Evolutionary conservation across 2,329 filamentous ascomycete genomes (phyloP), one percentile per base, ranked within the genome.

Genomic region (Cercospora citrullina): DNA sequence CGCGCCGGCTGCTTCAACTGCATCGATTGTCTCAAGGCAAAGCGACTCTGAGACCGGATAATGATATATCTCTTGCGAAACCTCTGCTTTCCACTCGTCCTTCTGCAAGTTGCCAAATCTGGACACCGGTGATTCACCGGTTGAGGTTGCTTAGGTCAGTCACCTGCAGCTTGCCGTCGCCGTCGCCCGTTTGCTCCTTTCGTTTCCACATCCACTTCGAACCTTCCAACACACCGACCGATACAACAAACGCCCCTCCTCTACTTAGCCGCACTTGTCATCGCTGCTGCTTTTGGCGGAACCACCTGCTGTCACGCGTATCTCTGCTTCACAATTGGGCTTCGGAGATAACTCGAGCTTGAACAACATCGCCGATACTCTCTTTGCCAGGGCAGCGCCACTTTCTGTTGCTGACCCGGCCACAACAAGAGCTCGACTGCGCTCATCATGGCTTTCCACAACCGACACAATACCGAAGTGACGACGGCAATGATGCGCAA

Each of bases 401-500:
- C 45, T 7, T 0, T 23, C 45, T 23, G 45, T 6, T n/a, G 18
- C 18, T 14, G 6, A 21, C 21, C 9, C 18, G 21, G 21, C 45
- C 5, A 4, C 45, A 23, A 51, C 10, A 26, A 6, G 2, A 1
- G 12, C 45, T 51, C 21, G n/a, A 23, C 45, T 14, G 8, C 59
- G 14, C 28, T 57, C 48, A 64, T 30, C 61, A 64, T 64, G 45
- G 30, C 61, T 39, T 64, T 57, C 18, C 61, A 16, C 5, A n/a
- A 45, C 12, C 60, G 23, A 28, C 16, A 12, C 31, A 16, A 26
- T 12, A 23, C 31, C 59, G 36, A 48, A 3, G 36, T 9, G 21
- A n/a, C 39, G 5, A 28, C n/a, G 6, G n/a, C 18, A 18, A 31
- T 65, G 21, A 61, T 73, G 36, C 63, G 42, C 14, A 51, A 63